A percentile compares a stretch with the other conserved stretches of the same genome.
Conservation (phyloP, 257 asterid species). For the Solanum ossicruentum region DNA sequence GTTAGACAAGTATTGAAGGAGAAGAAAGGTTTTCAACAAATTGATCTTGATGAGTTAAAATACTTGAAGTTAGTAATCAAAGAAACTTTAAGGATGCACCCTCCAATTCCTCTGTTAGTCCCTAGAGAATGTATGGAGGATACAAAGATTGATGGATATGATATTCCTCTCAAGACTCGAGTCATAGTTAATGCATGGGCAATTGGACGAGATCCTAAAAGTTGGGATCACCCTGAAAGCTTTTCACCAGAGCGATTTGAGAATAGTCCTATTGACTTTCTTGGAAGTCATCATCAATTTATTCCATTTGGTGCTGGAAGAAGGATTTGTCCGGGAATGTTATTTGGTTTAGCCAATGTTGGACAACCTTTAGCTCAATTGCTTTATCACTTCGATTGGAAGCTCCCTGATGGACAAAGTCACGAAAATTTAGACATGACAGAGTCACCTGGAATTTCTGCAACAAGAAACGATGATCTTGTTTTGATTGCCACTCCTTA, state of each 20-base stretch:
- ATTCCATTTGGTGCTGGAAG: conserved; percentile 15
- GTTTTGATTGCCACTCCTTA: not conserved
- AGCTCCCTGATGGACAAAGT: not conserved
- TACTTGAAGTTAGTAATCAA: conserved; percentile 8
- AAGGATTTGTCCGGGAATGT: conserved; percentile 7
- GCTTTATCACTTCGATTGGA: conserved; percentile 10
- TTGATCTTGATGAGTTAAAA: not conserved
- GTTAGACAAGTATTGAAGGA: not conserved
- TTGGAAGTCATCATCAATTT: conserved; percentile 2
- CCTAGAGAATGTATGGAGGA: conserved; percentile 11
- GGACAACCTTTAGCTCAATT: conserved; percentile 5
- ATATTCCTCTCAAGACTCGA: not conserved
- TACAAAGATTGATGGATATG: conserved; percentile 1
- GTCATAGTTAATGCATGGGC: conserved; percentile 13
- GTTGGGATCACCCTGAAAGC: conserved; percentile 5
- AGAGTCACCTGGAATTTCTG: not conserved
- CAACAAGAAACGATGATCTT: conserved; percentile 4
- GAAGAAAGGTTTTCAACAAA: not conserved
- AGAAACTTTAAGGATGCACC: conserved; percentile 16
- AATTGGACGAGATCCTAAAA: conserved; percentile 9
- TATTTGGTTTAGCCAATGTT: conserved; percentile 1
- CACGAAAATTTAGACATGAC: not conserved
- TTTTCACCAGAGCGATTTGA: conserved; percentile 14
- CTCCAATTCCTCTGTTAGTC: conserved; percentile 1
- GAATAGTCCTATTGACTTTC: not conserved